These are phyloP conservation scores for Colletotrichum sp. DNA, from an alignment of 2,329 filamentous ascomycete genomes.

Conservation along the genomic window DNA sequence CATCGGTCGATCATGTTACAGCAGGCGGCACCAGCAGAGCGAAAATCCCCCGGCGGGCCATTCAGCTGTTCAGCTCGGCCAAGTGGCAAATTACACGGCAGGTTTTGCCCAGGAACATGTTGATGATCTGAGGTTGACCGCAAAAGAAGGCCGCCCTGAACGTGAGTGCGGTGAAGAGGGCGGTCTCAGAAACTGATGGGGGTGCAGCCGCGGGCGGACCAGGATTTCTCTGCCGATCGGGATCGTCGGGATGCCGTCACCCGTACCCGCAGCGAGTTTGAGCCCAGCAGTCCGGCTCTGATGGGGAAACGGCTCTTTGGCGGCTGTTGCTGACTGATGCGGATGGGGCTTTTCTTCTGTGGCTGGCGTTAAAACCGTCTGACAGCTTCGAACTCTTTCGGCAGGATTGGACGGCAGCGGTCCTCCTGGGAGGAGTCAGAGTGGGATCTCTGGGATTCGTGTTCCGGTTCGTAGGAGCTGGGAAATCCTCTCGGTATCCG, in stretches of 20 bases:
- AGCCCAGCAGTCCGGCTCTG: conserved; percentile 1
- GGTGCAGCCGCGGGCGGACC: background rate
- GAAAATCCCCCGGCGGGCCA: background rate
- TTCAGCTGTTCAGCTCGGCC: background rate
- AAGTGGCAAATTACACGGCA: background rate
- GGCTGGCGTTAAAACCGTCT: background rate
- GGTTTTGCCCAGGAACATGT: background rate
- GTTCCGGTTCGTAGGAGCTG: background rate
- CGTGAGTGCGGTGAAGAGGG: background rate
- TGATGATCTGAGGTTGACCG: background rate
- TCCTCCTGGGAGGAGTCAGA: background rate
- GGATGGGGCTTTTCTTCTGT: background rate
- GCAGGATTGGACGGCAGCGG: background rate
- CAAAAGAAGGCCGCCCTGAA: background rate
- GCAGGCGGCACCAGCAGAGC: background rate
- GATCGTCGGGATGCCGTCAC: conserved; percentile 18
- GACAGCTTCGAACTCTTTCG: background rate
- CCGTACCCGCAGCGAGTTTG: background rate
- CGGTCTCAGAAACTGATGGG: background rate
- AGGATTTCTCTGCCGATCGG: background rate
- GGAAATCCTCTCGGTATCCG: background rate
- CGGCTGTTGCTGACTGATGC: background rate
- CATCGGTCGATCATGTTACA: conserved; percentile 1
- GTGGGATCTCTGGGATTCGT: background rate
- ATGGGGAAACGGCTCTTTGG: background rate